Evolutionary conservation across 352 stramenopile genomes (phyloP).

Genomic region (Phytophthora sansomeana): DNA sequence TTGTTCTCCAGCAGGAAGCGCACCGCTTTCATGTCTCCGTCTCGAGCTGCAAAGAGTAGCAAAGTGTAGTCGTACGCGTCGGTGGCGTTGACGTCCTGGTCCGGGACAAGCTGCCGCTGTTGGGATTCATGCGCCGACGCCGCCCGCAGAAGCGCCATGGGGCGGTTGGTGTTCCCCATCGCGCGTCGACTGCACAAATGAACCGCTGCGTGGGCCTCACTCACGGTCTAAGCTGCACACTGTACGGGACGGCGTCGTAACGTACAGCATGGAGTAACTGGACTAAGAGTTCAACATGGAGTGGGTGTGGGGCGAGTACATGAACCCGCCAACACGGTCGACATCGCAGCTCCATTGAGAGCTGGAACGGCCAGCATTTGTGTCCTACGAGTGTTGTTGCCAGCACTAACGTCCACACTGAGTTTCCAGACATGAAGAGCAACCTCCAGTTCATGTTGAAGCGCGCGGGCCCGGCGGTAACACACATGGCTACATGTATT

Average conservation of each 20-base stretch:
- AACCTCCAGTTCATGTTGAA: constrained; percentile 29
- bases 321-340: not conserved
- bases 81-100: constrained; percentile 13
- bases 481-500: constrained; percentile 2
- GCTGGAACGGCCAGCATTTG: too few relatives aligned
- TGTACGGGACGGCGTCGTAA: constrained; percentile 3
- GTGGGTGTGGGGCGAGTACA: constrained; percentile 9
- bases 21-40: constrained; percentile 23
- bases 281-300: constrained; percentile 9
- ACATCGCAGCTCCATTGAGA: not conserved
- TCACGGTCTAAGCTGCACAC: too few relatives aligned
- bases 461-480: not conserved
- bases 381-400: too few relatives aligned
- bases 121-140: constrained; percentile 2
- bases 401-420: too few relatives aligned
- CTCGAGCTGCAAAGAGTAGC: constrained; percentile 29
- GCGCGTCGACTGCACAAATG: constrained; percentile 15
- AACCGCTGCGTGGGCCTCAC: not conserved
- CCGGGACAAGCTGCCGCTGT: constrained; percentile 1
- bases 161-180: constrained; percentile 23
- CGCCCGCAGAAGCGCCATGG: not conserved
- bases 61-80: constrained; percentile 25
- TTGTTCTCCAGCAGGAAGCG: constrained; percentile 29
- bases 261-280: not conserved
- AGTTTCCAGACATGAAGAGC: too few relatives aligned